These are phyloP conservation scores for Gloeopeniophorella convolvens DNA, from an alignment of 768 basidiomycete species.

Conservation along the genomic window DNA sequence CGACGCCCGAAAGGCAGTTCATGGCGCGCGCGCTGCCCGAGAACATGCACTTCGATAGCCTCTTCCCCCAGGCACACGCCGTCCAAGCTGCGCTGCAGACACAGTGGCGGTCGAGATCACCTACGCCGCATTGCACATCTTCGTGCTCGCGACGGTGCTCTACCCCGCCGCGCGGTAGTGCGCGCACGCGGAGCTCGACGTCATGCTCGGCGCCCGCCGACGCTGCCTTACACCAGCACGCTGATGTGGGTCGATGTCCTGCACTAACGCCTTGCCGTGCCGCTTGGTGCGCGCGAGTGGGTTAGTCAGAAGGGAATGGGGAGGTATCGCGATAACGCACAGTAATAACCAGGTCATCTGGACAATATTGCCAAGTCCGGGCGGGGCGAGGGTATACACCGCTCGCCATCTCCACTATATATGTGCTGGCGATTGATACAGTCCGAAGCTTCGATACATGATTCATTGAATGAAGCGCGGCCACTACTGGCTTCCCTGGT, in stretches of 20 bases:
- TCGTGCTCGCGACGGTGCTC: constrained; percentile 29
- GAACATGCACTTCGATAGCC: constrained; percentile 1
- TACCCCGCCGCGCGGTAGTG: constrained; percentile 26
- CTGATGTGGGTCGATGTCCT: constrained; percentile 13
- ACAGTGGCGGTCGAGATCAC: constrained; percentile 13
- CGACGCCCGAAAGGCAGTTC: constrained; percentile 1
- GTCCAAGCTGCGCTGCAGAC: not conserved
- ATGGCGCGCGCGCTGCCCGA: constrained; percentile 7
- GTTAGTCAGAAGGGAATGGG: too few relatives aligned
- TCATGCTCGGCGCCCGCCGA: not conserved
- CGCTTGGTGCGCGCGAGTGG: too few relatives aligned
- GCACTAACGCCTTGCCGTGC: constrained; percentile 6
- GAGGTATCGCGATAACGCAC: too few relatives aligned
- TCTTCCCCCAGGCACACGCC: too few relatives aligned
- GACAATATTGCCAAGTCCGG: too few relatives aligned
- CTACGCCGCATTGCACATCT: constrained; percentile 17
- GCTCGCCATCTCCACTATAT: too few relatives aligned
- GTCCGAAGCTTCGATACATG: too few relatives aligned
- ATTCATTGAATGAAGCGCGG: too few relatives aligned
- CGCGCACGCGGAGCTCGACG: constrained; percentile 30
- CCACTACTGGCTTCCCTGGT: too few relatives aligned
- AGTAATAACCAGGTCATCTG: too few relatives aligned
- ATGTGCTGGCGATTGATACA: too few relatives aligned
- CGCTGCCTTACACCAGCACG: constrained; percentile 14
- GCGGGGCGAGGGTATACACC: too few relatives aligned